Base-by-base conservation (phyloP, 345 rosid genomes). In the Eucalyptus dawsonii region DNA sequence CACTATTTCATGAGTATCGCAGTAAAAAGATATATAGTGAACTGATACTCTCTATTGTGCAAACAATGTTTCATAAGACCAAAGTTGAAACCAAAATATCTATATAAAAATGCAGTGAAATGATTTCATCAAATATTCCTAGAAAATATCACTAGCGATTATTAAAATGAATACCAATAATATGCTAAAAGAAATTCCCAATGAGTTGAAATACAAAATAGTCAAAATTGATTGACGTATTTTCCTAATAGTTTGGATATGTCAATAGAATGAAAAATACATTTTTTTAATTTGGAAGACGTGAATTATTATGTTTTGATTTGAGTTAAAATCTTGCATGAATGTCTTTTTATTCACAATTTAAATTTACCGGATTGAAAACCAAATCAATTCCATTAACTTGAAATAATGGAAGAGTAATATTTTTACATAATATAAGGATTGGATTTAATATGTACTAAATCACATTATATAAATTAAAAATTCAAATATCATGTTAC, bases 401-500 rank as follows among this genome's bases (percentile, higher is more conserved):
- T 56, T 24, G 29, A 24, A 56, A 22, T 24, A 56, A 24, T 9
- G 13, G 29, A 56, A 56, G 13, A 56, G 2, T 24, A 56, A 56
- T 3, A 56, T 22, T 56, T 56, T 10, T 2, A 56, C 2, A 56
- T 56, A 56, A 0, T 24, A 56, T 56, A 56, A 24, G 13, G 6
- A 56, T 56, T 1, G 3, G 6, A 56, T 56, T 56, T 2, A 56
- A 56, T 4, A 56, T 24, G 6, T 22, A 56, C 29, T 0, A 56
- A 4, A 56, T 22, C 29, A 56, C 14, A 56, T 56, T 56, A 4
- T 2, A 56, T 1, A 56, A 56, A 56, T 56, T 56, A 22, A 56
- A 56, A 56, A 56, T 56, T 56, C 1, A 56, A 0, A 22, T 4
- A 24, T 4, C 3, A 10, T 0, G 2, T 22, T 24, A 5, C 1